Conservation (phyloP, 2,329 filamentous ascomycete species). For the Colletotrichum camelliae region DNA sequence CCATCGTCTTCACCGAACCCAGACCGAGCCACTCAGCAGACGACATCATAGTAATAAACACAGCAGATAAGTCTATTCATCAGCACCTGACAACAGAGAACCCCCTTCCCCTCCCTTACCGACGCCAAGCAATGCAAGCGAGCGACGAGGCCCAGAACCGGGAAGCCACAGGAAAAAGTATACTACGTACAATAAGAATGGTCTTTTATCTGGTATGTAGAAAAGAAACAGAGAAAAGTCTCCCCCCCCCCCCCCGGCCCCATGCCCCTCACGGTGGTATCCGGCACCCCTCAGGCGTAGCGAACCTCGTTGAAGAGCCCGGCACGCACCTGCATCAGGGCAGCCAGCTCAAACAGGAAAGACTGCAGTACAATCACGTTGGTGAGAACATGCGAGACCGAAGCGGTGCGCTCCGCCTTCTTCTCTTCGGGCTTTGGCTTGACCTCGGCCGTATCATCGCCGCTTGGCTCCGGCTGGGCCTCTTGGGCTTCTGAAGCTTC, state of each 20-base stretch:
- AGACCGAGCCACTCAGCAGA: neutral
- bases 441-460: conserved; percentile 26
- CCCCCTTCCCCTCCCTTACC: neutral
- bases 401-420: conserved; percentile 52
- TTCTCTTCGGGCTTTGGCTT: conserved; percentile 28
- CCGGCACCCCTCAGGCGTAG: conserved; percentile 48
- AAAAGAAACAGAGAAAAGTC: neutral
- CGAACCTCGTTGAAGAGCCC: conserved; percentile 79
- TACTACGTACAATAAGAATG: neutral
- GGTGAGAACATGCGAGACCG: conserved; percentile 79
- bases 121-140: neutral
- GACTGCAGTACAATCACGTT: conserved; percentile 82
- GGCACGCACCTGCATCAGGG: conserved; percentile 75
- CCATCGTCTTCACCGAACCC: neutral
- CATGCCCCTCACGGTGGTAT: neutral
- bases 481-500: conserved; percentile 17
- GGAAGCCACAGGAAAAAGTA: neutral
- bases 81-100: neutral
- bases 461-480: conserved; percentile 17
- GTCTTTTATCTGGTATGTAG: neutral
- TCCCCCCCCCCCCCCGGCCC: neutral
- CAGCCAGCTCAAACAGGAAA: conserved; percentile 79
- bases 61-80: neutral
- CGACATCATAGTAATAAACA: neutral
- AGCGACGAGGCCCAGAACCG: neutral